Evolutionary conservation across 2,329 filamentous ascomycete genomes (phyloP), one percentile per base, ranked within the genome.

Genomic region (Colletotrichum incanum): DNA sequence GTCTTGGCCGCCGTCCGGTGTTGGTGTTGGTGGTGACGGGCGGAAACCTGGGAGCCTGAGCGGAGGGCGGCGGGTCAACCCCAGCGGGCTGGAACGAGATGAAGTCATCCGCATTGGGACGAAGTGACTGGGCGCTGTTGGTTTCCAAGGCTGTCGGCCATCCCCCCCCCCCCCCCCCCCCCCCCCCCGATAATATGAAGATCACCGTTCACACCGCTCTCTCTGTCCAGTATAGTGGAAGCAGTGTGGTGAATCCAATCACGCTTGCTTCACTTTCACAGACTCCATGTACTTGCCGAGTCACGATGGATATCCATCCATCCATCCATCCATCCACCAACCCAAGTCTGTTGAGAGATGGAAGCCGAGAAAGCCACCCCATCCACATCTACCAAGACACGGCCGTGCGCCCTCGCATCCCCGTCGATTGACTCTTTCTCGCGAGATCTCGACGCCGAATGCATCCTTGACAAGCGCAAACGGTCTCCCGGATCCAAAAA

Each of bases 61-160:
- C 31, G 18, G 37, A 31, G n/a, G 34, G 23, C 18, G 34, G 23
- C 18, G 50, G 6, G 18, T 50, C 59, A 18, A 7, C 6, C 34
- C 49, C 34, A 43, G 58, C 58, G n/a, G 5, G 41, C 64, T 62
- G 49, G 49, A 67, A 58, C 49, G 39, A 52, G 45, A 64, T 69
- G 50, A 72, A 72, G 45, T 69, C 69, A 64, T 69, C 39, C 52
- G 39, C 28, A 60, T n/a, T 20, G 16, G 31, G 61, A 37, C 28
- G 47, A 23, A 5, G n/a, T 5, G 58, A 60, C 39, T 45, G 31
- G 43, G 28, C 45, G 56, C 26, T 63, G 60, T 43, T 63, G 37
- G 60, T 63, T 63, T 54, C 61, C 61, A 31, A 63, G 61, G 49
- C 61, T n/a, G 26, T 23, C 37, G 61, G 47, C 23, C 16, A 43